These are phyloP conservation scores for Cytidiella melzeri DNA, from an alignment of 768 basidiomycete genomes.

Conservation along the genomic window DNA sequence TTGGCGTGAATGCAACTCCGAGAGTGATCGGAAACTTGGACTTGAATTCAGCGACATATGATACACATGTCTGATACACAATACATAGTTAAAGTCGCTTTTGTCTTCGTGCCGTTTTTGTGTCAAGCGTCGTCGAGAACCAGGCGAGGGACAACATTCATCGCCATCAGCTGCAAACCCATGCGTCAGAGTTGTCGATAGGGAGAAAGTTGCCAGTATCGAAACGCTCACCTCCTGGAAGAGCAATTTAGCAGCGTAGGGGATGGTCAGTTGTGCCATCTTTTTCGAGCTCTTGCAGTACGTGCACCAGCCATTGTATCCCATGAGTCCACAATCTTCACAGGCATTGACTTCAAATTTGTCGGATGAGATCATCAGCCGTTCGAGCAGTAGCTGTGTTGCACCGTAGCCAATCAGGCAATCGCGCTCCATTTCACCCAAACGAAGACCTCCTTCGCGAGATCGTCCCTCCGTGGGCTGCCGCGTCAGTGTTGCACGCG, in stretches of 20 bases:
- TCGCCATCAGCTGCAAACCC: conserved; percentile 75
- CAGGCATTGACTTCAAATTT: conserved; percentile 97
- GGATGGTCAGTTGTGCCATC: conserved; percentile 92
- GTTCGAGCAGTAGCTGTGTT: conserved; percentile 91
- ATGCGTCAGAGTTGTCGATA: conserved; percentile 4
- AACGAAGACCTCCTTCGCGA: conserved; percentile 91
- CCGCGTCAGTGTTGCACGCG: conserved; percentile 91
- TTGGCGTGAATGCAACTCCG: neutral
- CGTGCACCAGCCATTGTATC: conserved; percentile 94
- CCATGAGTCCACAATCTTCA: conserved; percentile 90
- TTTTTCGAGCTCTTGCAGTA: conserved; percentile 97
- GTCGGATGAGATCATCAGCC: conserved; percentile 98
- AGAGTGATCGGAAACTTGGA: neutral
- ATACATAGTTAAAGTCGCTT: neutral
- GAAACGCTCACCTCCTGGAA: conserved; percentile 74
- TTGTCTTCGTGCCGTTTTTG: neutral
- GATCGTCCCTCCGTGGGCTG: conserved; percentile 99
- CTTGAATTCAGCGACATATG: neutral
- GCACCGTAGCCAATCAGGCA: conserved; percentile 99
- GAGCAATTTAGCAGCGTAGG: conserved; percentile 90
- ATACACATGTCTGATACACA: neutral
- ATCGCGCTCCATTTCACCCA: conserved; percentile 99
- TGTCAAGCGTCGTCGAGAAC: conserved; percentile 72
- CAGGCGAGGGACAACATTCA: conserved; percentile 91
- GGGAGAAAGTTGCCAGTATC: conserved; percentile 1